A percentile compares a stretch with the other conserved stretches of the same genome.
Conservation (phyloP, 192 early-diverging fungal genomes). For the Oehlia diaphana region DNA sequence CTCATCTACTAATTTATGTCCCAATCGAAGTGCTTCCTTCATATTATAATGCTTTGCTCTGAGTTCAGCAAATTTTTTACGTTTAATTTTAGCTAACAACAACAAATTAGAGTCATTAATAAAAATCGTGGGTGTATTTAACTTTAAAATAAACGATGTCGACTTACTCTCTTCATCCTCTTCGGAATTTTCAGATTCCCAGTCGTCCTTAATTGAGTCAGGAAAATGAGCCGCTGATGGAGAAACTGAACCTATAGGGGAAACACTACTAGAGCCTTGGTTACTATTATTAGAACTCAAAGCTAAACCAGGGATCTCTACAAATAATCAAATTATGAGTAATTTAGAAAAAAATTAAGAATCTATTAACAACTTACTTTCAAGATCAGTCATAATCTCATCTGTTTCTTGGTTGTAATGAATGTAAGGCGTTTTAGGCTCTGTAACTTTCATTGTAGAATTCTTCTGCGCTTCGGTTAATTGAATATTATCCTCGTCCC, state of each 20-base stretch:
- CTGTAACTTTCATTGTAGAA: constrained; percentile 94
- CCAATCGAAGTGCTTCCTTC: constrained; percentile 64
- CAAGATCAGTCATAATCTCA: constrained; percentile 61
- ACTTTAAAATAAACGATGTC: constrained; percentile 9
- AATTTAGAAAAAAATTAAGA: not conserved
- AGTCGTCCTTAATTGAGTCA: constrained; percentile 47
- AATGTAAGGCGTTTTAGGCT: constrained; percentile 96
- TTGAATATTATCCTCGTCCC: constrained; percentile 93
- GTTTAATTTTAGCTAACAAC: constrained; percentile 50
- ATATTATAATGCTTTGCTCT: constrained; percentile 91
- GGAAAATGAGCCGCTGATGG: constrained; percentile 28
- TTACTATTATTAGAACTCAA: not conserved
- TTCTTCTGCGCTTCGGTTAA: constrained; percentile 88
- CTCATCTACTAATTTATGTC: constrained; percentile 49
- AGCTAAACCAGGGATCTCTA: constrained; percentile 23
- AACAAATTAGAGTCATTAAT: constrained; percentile 1
- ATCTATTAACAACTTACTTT: constrained; percentile 34
- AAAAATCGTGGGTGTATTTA: not conserved
- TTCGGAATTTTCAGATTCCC: constrained; percentile 57
- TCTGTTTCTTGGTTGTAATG: constrained; percentile 82
- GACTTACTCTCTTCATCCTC: constrained; percentile 56
- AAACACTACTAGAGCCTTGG: not conserved
- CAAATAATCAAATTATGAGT: not conserved
- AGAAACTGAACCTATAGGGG: constrained; percentile 21
- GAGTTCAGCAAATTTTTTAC: constrained; percentile 72